Conservation (phyloP, 1,284 basidiomycete species). For the Rhodotorula sp. region DNA sequence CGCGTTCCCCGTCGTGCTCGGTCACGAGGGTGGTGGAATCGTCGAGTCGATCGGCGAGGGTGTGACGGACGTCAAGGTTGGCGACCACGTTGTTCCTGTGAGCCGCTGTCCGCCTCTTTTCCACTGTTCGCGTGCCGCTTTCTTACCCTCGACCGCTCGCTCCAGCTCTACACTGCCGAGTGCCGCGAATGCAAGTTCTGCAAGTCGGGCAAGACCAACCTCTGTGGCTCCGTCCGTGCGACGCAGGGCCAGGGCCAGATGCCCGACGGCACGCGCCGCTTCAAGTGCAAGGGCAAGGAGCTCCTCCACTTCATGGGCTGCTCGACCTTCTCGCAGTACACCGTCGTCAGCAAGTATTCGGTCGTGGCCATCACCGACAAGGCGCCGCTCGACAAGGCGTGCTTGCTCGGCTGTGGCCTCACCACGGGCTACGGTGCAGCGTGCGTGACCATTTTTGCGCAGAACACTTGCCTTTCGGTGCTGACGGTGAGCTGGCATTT, state of each 20-base stretch:
- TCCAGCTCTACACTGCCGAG: slow-evolving; percentile 59
- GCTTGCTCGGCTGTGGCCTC: slow-evolving; percentile 63
- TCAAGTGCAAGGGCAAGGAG: slow-evolving; percentile 75
- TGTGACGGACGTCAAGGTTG: slow-evolving; percentile 79
- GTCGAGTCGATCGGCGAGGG: slow-evolving; percentile 92
- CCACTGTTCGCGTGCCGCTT: background rate
- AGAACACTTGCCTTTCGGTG: too few relatives aligned
- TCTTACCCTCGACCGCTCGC: background rate
- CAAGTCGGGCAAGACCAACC: slow-evolving; percentile 97
- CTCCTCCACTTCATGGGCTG: slow-evolving; percentile 98
- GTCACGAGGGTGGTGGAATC: slow-evolving; percentile 55
- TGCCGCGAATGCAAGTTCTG: slow-evolving; percentile 97
- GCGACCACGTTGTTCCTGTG: slow-evolving; percentile 86
- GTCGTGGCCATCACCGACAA: slow-evolving; percentile 80
- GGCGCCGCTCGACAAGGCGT: slow-evolving; percentile 91
- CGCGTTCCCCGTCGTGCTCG: slow-evolving; percentile 83
- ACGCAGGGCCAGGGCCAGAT: slow-evolving; percentile 90
- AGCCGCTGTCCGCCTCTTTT: background rate
- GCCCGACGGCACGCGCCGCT: slow-evolving; percentile 90
- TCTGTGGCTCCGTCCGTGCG: slow-evolving; percentile 67
- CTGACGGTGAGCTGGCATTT: slow-evolving; percentile 14
- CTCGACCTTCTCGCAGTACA: slow-evolving; percentile 98
- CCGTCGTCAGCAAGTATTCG: slow-evolving; percentile 95
- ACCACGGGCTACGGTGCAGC: slow-evolving; percentile 96
- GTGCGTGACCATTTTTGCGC: slow-evolving; percentile 57